Evolutionary conservation across 345 rosid species (phyloP), one percentile per base, ranked within the genome.

Genomic region (Syzygium aromaticum): DNA sequence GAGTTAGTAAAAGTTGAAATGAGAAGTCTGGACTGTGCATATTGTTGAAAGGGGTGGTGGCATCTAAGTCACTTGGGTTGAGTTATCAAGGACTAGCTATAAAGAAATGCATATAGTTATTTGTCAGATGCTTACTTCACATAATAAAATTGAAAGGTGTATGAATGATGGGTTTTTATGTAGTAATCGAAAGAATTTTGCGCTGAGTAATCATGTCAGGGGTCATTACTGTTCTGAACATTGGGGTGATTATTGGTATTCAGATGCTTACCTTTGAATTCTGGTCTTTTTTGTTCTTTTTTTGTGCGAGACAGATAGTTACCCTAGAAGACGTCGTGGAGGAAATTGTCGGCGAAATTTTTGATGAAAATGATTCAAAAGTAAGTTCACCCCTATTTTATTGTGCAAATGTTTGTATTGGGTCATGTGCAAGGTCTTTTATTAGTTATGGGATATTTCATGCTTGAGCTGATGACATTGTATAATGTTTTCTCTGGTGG

Each of bases 281-380:
- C 23, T 51, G 49, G 77, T 67, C 77, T 59, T 84, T 25, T 38
- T 51, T 49, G 77, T 33, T 28, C 30, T 86, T 87, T 86, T 85
- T 85, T 14, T 86, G 87, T 84, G 84, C 89, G 90, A 86, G 86
- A 91, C 98, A 98, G 99, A 84, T 96, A 90, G 99, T 93, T 84
- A 96, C 99, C 83, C 92, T 98, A 85, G 99, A 98, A 94, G 99
- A 96, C 73, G 98, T 96, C 85, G 99, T 95, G 82, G 99, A 98
- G 91, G 99, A 98, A 94, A 96, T 98, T 89, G 99, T 96, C 88
- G 99, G 99, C 86, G 99, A 96, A 92, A 98, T 98, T 86, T 98
- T 98, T 86, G 99, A 98, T 84, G 99, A 96, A 93, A 98, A 94
- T 89, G 99, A 98, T 92, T 98, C 99, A 84, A 98, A 96, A 89